Percentiles rank a stretch among this genome's conserved stretches.
Conservation (phyloP, 306 rosid species). For the Albizia julibrissin region DNA sequence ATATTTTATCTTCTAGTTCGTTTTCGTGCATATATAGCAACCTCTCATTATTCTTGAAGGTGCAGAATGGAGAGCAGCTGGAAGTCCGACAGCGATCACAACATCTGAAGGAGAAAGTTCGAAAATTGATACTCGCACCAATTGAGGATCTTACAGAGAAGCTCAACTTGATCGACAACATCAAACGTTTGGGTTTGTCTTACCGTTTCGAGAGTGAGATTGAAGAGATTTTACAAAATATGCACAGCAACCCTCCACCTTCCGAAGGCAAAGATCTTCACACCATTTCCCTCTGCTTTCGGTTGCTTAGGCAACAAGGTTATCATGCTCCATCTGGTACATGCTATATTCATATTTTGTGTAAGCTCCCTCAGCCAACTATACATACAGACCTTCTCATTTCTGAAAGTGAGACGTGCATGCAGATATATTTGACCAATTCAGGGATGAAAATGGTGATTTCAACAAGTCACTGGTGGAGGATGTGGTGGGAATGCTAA, state of each 20-base stretch:
- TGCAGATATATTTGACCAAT: background rate
- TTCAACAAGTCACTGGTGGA: slow-evolving; percentile 3
- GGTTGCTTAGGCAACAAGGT: slow-evolving; percentile 43
- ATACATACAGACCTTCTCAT: background rate
- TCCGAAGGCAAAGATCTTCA: slow-evolving; percentile 9
- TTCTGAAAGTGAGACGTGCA: background rate
- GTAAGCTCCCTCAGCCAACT: background rate
- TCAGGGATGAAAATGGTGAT: slow-evolving; percentile 8
- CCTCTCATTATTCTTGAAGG: background rate
- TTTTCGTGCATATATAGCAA: too few species aligned
- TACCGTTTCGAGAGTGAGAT: slow-evolving; percentile 42
- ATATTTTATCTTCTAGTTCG: too few species aligned
- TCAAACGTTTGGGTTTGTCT: slow-evolving; percentile 48
- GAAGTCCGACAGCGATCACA: background rate
- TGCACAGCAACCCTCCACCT: background rate
- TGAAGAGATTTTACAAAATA: background rate
- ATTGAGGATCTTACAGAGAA: background rate
- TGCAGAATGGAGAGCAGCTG: background rate
- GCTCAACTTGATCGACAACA: slow-evolving; percentile 31
- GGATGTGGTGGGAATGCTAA: slow-evolving; percentile 18
- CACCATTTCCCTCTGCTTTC: slow-evolving; percentile 43
- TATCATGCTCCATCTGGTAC: slow-evolving; percentile 20
- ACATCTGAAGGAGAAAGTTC: background rate
- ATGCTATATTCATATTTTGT: background rate
- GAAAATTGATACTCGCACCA: background rate